A percentile compares a stretch with the other conserved stretches of the same genome.
Evolutionary conservation across 176 grass and related monocot species (phyloP).

Genomic region (Tillandsia fasciculata): DNA sequence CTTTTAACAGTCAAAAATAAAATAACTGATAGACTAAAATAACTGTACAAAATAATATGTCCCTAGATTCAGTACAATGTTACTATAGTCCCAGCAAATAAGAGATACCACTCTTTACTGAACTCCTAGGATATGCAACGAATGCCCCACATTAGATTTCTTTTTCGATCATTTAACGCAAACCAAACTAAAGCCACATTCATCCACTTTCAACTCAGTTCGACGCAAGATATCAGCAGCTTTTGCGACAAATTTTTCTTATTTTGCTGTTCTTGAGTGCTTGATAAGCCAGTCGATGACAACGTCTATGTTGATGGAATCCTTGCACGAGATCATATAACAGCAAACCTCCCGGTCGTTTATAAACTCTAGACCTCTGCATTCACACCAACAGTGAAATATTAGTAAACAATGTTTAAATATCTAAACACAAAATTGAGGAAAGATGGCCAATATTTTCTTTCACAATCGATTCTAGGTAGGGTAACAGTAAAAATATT

Average conservation of each 20-base stretch:
- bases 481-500: background rate
- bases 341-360: conserved; percentile 85
- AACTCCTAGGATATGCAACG: background rate
- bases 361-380: conserved; percentile 64
- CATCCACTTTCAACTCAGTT: conserved; percentile 28
- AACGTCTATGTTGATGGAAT: conserved; percentile 87
- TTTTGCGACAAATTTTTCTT: conserved; percentile 15
- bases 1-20: background rate
- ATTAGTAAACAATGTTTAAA: background rate
- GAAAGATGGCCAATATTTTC: background rate
- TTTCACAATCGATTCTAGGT: background rate
- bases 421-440: background rate
- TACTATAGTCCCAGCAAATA: background rate
- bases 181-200: conserved; percentile 24
- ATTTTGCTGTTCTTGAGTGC: conserved; percentile 72
- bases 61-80: background rate
- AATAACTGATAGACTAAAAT: background rate
- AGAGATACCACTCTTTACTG: background rate
- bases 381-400: conserved; percentile 18
- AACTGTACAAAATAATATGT: background rate
- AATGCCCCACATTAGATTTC: background rate
- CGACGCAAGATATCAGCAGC: conserved; percentile 18
- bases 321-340: conserved; percentile 99
- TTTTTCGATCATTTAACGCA: conserved; percentile 13
- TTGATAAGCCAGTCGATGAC: conserved; percentile 99